These are phyloP conservation scores for Dipteronia dyeriana DNA, from an alignment of 345 rosid genomes.

Conservation along the genomic window DNA sequence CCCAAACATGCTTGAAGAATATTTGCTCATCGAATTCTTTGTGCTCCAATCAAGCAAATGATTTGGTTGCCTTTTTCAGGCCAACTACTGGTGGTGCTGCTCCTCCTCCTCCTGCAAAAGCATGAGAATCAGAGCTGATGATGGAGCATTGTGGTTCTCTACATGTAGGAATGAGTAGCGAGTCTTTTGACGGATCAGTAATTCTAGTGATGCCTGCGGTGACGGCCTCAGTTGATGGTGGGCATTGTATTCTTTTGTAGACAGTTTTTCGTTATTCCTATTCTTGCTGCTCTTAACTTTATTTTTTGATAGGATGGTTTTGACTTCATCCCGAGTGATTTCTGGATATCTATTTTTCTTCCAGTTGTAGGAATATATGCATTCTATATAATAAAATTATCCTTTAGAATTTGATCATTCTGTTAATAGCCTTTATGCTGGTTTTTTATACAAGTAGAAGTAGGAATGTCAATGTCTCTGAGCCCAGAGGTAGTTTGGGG, in stretches of 20 bases:
- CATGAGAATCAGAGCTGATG: constrained; percentile 29
- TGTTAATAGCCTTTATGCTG: neutral
- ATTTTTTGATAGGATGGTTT: neutral
- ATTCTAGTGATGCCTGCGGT: constrained; percentile 8
- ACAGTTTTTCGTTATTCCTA: neutral
- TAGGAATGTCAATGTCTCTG: too few relatives aligned
- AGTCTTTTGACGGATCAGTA: constrained; percentile 12
- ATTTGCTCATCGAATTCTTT: neutral
- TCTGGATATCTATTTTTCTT: neutral
- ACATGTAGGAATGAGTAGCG: neutral
- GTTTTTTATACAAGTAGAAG: neutral
- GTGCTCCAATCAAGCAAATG: constrained; percentile 10
- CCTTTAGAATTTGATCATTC: neutral
- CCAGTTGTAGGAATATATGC: neutral
- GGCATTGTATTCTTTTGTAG: constrained; percentile 16
- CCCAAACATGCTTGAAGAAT: neutral
- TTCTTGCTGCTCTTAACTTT: neutral
- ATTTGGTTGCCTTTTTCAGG: constrained; percentile 30
- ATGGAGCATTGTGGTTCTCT: neutral
- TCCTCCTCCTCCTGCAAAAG: constrained; percentile 39
- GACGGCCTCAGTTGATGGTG: neutral
- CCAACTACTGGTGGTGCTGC: constrained; percentile 69
- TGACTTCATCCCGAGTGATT: neutral
- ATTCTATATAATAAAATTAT: neutral
- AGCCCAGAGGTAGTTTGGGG: too few relatives aligned